Evolutionary conservation across 768 basidiomycete genomes (phyloP), one percentile per base, ranked within the genome.

Genomic region (Phaeotremella fagi): DNA sequence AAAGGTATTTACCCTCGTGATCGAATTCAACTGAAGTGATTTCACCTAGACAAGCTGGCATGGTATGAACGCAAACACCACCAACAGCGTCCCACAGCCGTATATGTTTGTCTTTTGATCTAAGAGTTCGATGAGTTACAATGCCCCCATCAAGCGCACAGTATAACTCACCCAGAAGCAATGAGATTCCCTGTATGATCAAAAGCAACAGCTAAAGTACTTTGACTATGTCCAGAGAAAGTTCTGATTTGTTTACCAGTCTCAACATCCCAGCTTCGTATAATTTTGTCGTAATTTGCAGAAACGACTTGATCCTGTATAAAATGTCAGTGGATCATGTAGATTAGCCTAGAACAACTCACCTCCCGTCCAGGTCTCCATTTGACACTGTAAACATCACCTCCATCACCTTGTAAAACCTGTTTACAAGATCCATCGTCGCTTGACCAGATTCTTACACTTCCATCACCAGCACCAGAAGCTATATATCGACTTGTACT

Each of bases 41-140:
- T 54, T 74, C 71, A 3, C 73, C 73, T 7, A 74, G 55, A 36
- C 61, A 72, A 2, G 57, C 64, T 3, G 64, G 53, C 35, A 72
- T 50, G 12, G 63, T 68, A 33, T 60, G 61, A 2, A 66, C 58
- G 56, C 70, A 71, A 0, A 71, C 62, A 1, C 73, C 73, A 6
- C 66, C 61, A 5, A 71, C 62, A 14, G 71, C 65, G 47, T 74
- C 73, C 73, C 73, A 74, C 26, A 74, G 42, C 5, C 70, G 54
- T 23, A 74, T 65, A 20, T 65, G 60, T 16, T 64, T 60, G 50
- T 74, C 73, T 50, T 71, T 73, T 0, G 71, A 68, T 1, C 60
- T 63, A 46, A 7, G 38, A 14, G 26, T 12, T 31, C 20, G 20
- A 27, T 16, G 27, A n/a, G n/a, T n/a, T n/a, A n/a, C n/a, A n/a